Conservation (phyloP, 768 basidiomycete species). For the Tephrocybe sp. region DNA sequence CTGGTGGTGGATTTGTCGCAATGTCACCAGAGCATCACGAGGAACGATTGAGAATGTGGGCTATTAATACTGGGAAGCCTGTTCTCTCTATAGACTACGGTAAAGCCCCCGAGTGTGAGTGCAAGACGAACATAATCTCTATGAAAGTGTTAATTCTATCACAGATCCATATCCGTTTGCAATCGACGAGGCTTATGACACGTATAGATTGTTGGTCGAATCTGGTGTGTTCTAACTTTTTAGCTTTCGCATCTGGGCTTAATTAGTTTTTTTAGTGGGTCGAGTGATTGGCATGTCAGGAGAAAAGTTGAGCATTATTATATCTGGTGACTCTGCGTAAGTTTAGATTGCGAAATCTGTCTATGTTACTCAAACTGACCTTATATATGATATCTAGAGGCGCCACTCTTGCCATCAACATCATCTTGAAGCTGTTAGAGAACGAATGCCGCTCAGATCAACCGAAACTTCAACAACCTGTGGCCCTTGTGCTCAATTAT, state of each 20-base stretch:
- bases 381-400: conserved; percentile 51
- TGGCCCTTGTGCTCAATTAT: conserved; percentile 86
- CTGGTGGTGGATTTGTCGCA: conserved; percentile 95
- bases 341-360: conserved; percentile 26
- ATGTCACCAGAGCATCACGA: conserved; percentile 98
- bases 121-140: neutral
- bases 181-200: conserved; percentile 92
- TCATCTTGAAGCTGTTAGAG: conserved; percentile 85
- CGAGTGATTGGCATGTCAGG: conserved; percentile 85
- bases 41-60: conserved; percentile 88
- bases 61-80: conserved; percentile 70
- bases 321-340: conserved; percentile 97
- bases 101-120: conserved; percentile 92
- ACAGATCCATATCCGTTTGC: conserved; percentile 96
- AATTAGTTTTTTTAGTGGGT: conserved; percentile 43
- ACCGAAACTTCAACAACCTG: conserved; percentile 60
- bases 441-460: conserved; percentile 37
- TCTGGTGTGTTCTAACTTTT: conserved; percentile 40
- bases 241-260: neutral
- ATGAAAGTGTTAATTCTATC: neutral
- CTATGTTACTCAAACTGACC: conserved; percentile 1
- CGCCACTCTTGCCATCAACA: conserved; percentile 80
- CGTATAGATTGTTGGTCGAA: conserved; percentile 77
- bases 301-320: conserved; percentile 69
- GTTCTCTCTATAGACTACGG: conserved; percentile 91